phyloP scores from a whole-genome alignment of 1,284 basidiomycete genomes.

The Wallemia ichthyophaga region DNA sequence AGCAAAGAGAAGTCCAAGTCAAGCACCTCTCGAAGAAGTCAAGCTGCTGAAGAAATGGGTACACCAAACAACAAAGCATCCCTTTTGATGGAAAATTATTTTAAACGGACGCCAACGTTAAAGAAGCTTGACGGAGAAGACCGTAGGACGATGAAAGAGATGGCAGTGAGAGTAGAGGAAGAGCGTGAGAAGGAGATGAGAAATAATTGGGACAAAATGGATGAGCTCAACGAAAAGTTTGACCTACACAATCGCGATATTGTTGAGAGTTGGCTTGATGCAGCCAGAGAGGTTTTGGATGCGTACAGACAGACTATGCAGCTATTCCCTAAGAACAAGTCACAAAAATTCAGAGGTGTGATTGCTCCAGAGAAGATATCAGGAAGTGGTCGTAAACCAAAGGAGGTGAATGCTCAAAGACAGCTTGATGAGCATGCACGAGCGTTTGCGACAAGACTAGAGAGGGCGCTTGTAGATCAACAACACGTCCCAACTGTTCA shows the following conservation, averaged over 20 bases:
- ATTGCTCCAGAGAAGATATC: not conserved
- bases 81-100: conserved; percentile 4
- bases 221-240: conserved; percentile 14
- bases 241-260: conserved; percentile 16
- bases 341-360: conserved; percentile 12
- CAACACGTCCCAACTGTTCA: conserved; percentile 12
- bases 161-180: conserved; percentile 5
- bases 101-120: not conserved
- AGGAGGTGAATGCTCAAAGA: conserved; percentile 10
- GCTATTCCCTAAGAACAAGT: conserved; percentile 45
- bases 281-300: conserved; percentile 59
- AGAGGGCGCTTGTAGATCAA: conserved; percentile 8
- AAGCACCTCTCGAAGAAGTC: not conserved
- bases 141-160: conserved; percentile 1
- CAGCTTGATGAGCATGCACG: not conserved
- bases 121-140: conserved; percentile 1
- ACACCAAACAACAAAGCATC: conserved; percentile 1
- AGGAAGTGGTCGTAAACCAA: not conserved
- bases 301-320: conserved; percentile 58
- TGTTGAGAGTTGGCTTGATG: conserved; percentile 34
- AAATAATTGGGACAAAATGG: conserved; percentile 15
- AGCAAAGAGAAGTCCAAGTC: conserved; percentile 11
- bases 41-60: not conserved
- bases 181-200: conserved; percentile 14
- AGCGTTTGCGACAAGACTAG: not conserved